These are phyloP conservation scores for Pichia sp. DNA, from an alignment of 1,139 yeast genomes.

Conservation along the genomic window DNA sequence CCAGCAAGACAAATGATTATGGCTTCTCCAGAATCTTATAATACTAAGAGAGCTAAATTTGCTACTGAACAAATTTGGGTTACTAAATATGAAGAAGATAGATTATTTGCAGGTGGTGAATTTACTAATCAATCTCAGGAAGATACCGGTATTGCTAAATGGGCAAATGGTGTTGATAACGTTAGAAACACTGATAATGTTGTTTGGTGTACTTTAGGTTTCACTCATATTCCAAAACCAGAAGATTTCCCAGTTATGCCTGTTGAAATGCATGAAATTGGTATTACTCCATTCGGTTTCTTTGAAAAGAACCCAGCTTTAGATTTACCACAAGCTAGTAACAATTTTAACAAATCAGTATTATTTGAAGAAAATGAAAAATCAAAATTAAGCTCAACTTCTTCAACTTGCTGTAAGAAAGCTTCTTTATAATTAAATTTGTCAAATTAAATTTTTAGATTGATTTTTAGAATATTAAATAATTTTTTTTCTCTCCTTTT, in stretches of 20 bases:
- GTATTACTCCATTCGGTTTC: conserved; percentile 70
- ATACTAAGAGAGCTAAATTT: conserved; percentile 60
- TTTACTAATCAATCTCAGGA: conserved; percentile 67
- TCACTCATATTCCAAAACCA: conserved; percentile 81
- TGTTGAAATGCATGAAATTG: conserved; percentile 65
- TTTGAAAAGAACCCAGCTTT: conserved; percentile 78
- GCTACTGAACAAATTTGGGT: conserved; percentile 77
- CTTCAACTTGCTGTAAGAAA: conserved; percentile 39
- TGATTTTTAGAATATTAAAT: background rate
- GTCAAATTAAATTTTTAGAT: too few relatives aligned
- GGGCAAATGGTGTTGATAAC: conserved; percentile 56
- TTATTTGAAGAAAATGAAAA: conserved; percentile 26
- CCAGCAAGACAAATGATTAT: conserved; percentile 72
- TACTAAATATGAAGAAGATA: conserved; percentile 62
- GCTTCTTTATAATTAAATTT: conserved; percentile 13
- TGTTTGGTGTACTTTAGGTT: conserved; percentile 82
- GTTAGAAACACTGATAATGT: conserved; percentile 80
- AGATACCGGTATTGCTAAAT: conserved; percentile 58
- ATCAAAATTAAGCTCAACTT: conserved; percentile 12
- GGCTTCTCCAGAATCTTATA: conserved; percentile 59
- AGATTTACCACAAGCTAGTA: conserved; percentile 71
- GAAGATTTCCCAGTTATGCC: conserved; percentile 97
- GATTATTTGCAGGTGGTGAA: conserved; percentile 70
- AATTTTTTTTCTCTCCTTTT: too few relatives aligned
- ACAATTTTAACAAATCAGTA: conserved; percentile 66